Evolutionary conservation across 208 protist species (phyloP).

Genomic region (Wallacemonas collosoma): DNA sequence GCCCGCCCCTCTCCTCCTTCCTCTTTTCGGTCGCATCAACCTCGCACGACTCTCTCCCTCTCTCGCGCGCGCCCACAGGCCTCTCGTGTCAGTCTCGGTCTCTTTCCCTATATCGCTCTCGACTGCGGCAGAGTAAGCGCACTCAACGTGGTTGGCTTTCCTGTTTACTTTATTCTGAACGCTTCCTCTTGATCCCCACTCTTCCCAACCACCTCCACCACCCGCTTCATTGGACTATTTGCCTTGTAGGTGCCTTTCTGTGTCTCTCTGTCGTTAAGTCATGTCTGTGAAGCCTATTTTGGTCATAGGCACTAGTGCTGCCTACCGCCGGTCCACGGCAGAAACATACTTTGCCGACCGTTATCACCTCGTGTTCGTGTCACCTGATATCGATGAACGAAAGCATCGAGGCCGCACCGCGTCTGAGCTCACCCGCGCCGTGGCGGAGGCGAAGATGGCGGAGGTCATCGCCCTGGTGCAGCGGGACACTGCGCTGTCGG

Average conservation of each 20-base stretch:
- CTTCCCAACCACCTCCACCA: no score
- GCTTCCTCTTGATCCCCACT: no score
- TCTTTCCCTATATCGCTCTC: not conserved
- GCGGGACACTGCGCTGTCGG: constrained; percentile 30
- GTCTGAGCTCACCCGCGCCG: constrained; percentile 44
- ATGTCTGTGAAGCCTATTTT: constrained; percentile 41
- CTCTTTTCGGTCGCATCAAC: no score
- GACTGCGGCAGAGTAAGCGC: no score
- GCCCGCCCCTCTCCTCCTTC: no score
- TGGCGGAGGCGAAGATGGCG: constrained; percentile 44
- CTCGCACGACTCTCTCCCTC: no score
- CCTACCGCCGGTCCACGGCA: constrained; percentile 40
- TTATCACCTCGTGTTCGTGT: constrained; percentile 53
- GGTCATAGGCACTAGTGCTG: constrained; percentile 79
- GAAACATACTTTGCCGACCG: constrained; percentile 34
- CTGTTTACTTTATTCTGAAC: no score
- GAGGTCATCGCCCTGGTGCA: constrained; percentile 42
- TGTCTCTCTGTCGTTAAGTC: constrained; percentile 1
- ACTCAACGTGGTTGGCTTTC: not conserved
- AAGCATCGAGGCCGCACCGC: constrained; percentile 50
- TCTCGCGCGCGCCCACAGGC: not conserved
- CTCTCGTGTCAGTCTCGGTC: not conserved
- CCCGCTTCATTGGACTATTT: no score
- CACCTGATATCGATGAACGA: constrained; percentile 89
- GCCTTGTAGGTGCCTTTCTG: not conserved